Percentiles rank a stretch among this genome's conserved stretches.
phyloP scores from a whole-genome alignment of 306 rosid species.

The Corylus heterophylla region DNA sequence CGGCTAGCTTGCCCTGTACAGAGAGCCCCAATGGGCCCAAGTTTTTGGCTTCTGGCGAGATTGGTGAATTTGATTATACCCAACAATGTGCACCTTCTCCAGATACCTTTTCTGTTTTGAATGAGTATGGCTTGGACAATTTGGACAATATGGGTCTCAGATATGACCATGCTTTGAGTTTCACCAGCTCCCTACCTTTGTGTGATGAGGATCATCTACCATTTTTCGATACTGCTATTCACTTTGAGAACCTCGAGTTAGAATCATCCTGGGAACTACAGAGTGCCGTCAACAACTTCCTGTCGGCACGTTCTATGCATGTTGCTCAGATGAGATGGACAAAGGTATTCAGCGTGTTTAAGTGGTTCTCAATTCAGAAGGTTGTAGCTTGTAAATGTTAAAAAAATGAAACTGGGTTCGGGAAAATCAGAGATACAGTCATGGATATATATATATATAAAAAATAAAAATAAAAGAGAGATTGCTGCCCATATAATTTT shows the following conservation, averaged over 20 bases:
- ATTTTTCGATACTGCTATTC: constrained; percentile 53
- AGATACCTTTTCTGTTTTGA: constrained; percentile 74
- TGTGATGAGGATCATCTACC: constrained; percentile 60
- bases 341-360: constrained; percentile 66
- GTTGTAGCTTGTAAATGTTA: no score
- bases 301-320: constrained; percentile 38
- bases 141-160: constrained; percentile 57
- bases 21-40: constrained; percentile 66
- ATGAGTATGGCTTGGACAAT: constrained; percentile 60
- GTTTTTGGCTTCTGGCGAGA: constrained; percentile 55
- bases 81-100: constrained; percentile 65
- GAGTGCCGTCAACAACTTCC: constrained; percentile 40
- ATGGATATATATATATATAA: not conserved
- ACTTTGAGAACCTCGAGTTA: not conserved
- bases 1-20: constrained; percentile 54
- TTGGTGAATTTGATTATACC: constrained; percentile 56
- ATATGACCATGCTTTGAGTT: constrained; percentile 57
- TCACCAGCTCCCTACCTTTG: constrained; percentile 58
- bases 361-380: constrained; percentile 68
- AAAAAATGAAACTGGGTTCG: no score
- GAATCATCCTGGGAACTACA: no score
- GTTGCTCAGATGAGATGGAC: constrained; percentile 85
- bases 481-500: constrained; percentile 34
- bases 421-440: no score
- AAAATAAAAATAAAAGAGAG: not conserved